A percentile compares a stretch with the other conserved stretches of the same genome.
Conservation (phyloP, 805 yeast genomes). For the Yueomyces sinensis region DNA sequence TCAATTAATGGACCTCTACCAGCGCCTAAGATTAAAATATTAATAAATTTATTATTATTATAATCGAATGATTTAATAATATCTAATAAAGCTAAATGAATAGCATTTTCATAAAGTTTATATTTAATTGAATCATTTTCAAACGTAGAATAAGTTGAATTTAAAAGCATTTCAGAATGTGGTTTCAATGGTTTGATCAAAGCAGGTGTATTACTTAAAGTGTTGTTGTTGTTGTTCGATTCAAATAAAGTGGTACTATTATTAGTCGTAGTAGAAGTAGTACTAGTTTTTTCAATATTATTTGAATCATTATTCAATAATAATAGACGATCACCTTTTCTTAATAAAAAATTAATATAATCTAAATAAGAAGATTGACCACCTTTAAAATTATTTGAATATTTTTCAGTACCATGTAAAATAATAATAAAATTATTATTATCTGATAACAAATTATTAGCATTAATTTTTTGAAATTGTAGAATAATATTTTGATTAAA, state of each 20-base stretch:
- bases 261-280: background rate
- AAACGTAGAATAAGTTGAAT: constrained; percentile 51
- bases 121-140: constrained; percentile 65
- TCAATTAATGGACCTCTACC: constrained; percentile 79
- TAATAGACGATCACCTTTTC: constrained; percentile 19
- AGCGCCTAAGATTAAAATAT: constrained; percentile 64
- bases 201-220: constrained; percentile 5
- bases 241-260: background rate
- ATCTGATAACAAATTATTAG: constrained; percentile 6
- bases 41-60: constrained; percentile 1
- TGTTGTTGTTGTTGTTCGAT: background rate
- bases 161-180: constrained; percentile 39
- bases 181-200: constrained; percentile 61
- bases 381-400: constrained; percentile 21
- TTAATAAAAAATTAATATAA: constrained; percentile 31
- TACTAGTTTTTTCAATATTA: background rate
- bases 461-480: constrained; percentile 29
- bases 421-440: constrained; percentile 24
- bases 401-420: constrained; percentile 41
- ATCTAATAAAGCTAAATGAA: constrained; percentile 34
- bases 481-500: constrained; percentile 38
- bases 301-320: background rate
- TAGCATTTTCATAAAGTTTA: constrained; percentile 51
- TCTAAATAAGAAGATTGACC: constrained; percentile 29
- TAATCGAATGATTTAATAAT: constrained; percentile 2